These are phyloP conservation scores for Verticillium zaregamsianum DNA, from an alignment of 2,329 filamentous ascomycete species.

Conservation along the genomic window DNA sequence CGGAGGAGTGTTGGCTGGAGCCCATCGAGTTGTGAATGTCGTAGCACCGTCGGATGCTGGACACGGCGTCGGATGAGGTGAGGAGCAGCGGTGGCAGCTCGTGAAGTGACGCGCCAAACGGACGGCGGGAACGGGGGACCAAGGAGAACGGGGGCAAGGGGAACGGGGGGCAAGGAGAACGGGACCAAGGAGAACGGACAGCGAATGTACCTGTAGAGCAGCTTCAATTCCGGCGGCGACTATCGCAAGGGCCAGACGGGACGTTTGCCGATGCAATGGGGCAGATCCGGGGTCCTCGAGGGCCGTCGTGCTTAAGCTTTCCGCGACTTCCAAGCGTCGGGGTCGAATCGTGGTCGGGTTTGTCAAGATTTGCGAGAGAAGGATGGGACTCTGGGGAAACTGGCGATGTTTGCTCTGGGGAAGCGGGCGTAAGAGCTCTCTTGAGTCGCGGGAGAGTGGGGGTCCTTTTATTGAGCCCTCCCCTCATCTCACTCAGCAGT, in stretches of 20 bases:
- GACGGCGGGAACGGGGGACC: neutral
- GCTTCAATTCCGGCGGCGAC: neutral
- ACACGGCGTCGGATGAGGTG: no score
- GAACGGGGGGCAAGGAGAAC: neutral
- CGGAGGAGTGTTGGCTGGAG: no score
- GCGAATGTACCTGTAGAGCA: neutral
- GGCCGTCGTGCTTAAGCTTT: neutral
- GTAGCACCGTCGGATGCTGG: no score
- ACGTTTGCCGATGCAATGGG: neutral
- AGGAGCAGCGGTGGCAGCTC: no score
- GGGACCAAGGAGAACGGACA: neutral
- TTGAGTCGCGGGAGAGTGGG: conserved; percentile 6
- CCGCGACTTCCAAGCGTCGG: neutral
- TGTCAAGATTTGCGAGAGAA: neutral
- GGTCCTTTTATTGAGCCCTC: conserved; percentile 1
- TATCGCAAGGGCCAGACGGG: neutral
- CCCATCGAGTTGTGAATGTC: no score
- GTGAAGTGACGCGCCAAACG: no score
- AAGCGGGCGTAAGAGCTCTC: conserved; percentile 1
- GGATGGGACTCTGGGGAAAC: conserved; percentile 3
- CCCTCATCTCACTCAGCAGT: neutral
- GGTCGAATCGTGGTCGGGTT: neutral
- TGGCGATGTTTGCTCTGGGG: conserved; percentile 1
- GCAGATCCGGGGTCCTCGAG: neutral
- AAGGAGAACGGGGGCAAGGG: neutral